phyloP scores from a whole-genome alignment of 176 grass and related monocot species.

The Oryza glumipatula region DNA sequence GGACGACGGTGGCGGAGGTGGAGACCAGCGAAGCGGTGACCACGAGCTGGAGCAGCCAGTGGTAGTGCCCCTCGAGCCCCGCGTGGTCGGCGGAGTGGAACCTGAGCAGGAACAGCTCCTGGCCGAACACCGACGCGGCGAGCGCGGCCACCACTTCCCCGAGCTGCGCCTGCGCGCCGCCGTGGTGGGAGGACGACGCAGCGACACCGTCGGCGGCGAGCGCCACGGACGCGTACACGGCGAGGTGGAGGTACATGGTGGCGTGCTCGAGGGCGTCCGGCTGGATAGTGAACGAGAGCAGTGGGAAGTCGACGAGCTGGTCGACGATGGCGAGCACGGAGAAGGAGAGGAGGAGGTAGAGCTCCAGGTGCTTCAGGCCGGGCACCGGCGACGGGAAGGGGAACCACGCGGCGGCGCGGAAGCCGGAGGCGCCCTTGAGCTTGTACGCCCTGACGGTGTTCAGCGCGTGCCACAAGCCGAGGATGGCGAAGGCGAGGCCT shows the following conservation, averaged over 20 bases:
- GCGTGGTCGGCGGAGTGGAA: constrained; percentile 75
- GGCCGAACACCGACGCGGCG: constrained; percentile 74
- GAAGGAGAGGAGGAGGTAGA: constrained; percentile 83
- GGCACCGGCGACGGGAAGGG: constrained; percentile 48
- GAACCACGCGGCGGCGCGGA: constrained; percentile 76
- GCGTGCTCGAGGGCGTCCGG: constrained; percentile 78
- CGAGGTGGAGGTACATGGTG: constrained; percentile 90
- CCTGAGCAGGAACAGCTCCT: constrained; percentile 78
- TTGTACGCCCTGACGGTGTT: constrained; percentile 73
- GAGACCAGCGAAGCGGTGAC: constrained; percentile 41
- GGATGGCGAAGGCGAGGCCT: constrained; percentile 66
- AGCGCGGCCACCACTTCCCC: constrained; percentile 56
- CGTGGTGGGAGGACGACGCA: constrained; percentile 8
- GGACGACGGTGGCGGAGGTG: constrained; percentile 40
- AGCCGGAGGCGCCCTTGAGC: constrained; percentile 64
- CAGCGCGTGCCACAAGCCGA: constrained; percentile 81
- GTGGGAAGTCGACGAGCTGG: constrained; percentile 66
- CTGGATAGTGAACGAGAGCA: constrained; percentile 54
- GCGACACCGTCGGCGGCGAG: constrained; percentile 48
- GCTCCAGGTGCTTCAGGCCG: constrained; percentile 59
- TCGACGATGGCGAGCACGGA: constrained; percentile 54
- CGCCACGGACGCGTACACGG: constrained; percentile 56
- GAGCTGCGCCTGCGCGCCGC: not conserved
- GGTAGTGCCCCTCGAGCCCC: constrained; percentile 85
- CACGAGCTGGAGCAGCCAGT: constrained; percentile 82